Evolutionary conservation across 176 grass and related monocot genomes (phyloP).

Genomic region (Pharus latifolius): DNA sequence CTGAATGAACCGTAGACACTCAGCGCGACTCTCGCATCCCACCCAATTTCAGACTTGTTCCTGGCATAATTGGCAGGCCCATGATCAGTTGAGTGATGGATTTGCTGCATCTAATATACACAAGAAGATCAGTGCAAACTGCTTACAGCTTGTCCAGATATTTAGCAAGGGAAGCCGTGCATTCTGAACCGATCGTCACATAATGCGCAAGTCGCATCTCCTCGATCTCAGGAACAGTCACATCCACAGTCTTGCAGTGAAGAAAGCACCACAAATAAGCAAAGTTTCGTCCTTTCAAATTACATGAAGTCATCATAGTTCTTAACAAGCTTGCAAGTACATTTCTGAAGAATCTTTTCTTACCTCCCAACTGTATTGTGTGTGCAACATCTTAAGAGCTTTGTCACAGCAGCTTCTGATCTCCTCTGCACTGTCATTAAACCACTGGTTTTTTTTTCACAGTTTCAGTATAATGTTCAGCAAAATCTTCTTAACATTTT

Average conservation of each 20-base stretch:
- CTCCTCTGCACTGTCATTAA: constrained; percentile 74
- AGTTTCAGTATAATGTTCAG: neutral
- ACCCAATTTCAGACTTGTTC: constrained; percentile 66
- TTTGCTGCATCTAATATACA: neutral
- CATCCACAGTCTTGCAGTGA: constrained; percentile 44
- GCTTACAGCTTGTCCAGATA: constrained; percentile 76
- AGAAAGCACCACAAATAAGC: neutral
- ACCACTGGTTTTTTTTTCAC: constrained; percentile 47
- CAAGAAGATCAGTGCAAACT: neutral
- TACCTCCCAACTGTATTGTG: constrained; percentile 87
- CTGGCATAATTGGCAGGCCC: neutral
- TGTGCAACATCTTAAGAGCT: constrained; percentile 41
- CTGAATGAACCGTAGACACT: constrained; percentile 74
- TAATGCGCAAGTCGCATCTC: constrained; percentile 97
- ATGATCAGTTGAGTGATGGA: neutral
- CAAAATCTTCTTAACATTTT: neutral
- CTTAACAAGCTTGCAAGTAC: neutral
- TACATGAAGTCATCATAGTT: neutral
- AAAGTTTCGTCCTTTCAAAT: neutral
- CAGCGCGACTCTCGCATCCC: constrained; percentile 77
- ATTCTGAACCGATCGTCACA: constrained; percentile 86
- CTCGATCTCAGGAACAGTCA: constrained; percentile 88
- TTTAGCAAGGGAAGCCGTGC: constrained; percentile 65
- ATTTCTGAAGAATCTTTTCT: neutral
- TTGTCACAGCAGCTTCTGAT: constrained; percentile 75